Evolutionary conservation across 2,329 filamentous ascomycete genomes (phyloP), one percentile per base, ranked within the genome.

Genomic region (Pezicula neosporulosa): DNA sequence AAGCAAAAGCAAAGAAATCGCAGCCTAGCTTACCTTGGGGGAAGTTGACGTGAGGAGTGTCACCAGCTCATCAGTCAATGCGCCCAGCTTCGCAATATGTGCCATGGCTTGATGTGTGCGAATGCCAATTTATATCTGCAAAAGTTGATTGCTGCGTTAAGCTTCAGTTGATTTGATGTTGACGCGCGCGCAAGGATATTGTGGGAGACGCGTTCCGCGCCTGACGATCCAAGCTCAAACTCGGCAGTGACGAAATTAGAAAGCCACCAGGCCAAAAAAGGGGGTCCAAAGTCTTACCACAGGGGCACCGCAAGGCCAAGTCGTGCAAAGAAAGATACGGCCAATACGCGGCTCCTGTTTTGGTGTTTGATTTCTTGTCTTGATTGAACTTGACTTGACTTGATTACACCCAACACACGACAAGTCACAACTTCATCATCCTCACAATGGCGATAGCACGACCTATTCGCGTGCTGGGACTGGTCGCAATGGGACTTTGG

Each of bases 361-460:
- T 30, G 12, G 4, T 43, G 49, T 49, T 52, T 55, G 28, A 33
- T 12, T 33, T 33, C 30, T 24, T 2, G n/a, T 12, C 37, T 21
- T 24, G 13, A 28, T n/a, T n/a, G n/a, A n/a, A n/a, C n/a, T n/a
- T n/a, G n/a, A n/a, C n/a, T n/a, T 2, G n/a, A 21, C 37, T 21
- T 24, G 13, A 28, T n/a, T n/a, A 27, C 42, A 13, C n/a, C 42
- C 42, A 28, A 30, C 24, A 44, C 15, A 45, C 47, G 37, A 43
- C 38, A 51, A 24, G 24, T 24, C 24, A 54, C 57, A 53, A 30
- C 50, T 52, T 55, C 52, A 54, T 52, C 54, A 57, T 56, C 52
- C 56, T 50, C 66, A 81, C 62, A 59, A 96, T 96, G 91, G 89
- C 87, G 64, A 77, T 96, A 67, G 89, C 90, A 66, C 86, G 86